Evolutionary conservation across 75 land plant species (phyloP).

Genomic region (Azolla pinnata): DNA sequence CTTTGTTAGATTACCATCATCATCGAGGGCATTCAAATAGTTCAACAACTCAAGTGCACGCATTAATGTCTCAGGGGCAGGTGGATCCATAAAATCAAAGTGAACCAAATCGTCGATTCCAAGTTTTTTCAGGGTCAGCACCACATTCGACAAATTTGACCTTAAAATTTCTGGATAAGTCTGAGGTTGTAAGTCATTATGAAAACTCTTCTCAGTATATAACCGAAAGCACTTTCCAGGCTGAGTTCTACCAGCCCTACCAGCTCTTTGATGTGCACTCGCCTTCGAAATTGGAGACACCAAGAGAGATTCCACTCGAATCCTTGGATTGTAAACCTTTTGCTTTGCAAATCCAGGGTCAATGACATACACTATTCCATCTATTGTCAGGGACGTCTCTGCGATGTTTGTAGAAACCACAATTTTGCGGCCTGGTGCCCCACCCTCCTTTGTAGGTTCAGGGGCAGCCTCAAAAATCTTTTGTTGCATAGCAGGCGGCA

Average conservation of each 20-base stretch:
- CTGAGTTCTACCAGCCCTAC: slow-evolving; percentile 91
- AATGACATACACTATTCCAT: slow-evolving; percentile 93
- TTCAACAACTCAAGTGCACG: slow-evolving; percentile 84
- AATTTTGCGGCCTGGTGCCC: slow-evolving; percentile 84
- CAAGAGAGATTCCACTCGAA: slow-evolving; percentile 87
- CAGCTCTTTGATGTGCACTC: slow-evolving; percentile 91
- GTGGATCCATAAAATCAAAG: slow-evolving; percentile 98
- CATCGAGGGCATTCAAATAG: slow-evolving; percentile 84
- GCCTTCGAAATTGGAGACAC: slow-evolving; percentile 98
- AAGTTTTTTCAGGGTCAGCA: slow-evolving; percentile 81
- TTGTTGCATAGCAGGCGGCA: slow-evolving; percentile 98
- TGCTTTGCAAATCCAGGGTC: slow-evolving; percentile 93
- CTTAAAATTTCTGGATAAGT: slow-evolving; percentile 91
- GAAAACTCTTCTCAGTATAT: slow-evolving; percentile 80
- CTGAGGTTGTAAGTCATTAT: slow-evolving; percentile 84
- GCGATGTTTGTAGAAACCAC: slow-evolving; percentile 99
- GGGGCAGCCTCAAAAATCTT: slow-evolving; percentile 97
- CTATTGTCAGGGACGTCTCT: slow-evolving; percentile 93
- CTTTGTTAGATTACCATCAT: slow-evolving; percentile 83
- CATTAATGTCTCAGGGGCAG: slow-evolving; percentile 94
- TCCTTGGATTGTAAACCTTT: slow-evolving; percentile 87
- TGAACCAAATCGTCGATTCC: slow-evolving; percentile 94
- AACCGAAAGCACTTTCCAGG: slow-evolving; percentile 95
- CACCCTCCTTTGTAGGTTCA: slow-evolving; percentile 58
- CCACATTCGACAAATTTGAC: slow-evolving; percentile 89